Percentiles rank a stretch among this genome's conserved stretches.
phyloP scores from a whole-genome alignment of 495 filamentous ascomycete species.

The Annulohypoxylon nitens region DNA sequence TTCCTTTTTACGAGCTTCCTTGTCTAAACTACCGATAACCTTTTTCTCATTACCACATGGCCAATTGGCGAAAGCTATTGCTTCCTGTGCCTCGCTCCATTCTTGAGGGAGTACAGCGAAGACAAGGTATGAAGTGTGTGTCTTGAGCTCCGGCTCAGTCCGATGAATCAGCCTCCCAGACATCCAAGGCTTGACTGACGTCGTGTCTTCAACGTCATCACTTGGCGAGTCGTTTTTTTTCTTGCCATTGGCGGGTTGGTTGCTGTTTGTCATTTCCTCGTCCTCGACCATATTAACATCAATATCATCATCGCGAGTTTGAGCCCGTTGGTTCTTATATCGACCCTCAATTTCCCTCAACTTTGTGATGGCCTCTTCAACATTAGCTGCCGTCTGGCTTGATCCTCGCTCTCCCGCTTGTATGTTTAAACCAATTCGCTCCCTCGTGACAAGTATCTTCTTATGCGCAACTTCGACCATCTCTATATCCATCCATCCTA shows the following conservation, averaged over 20 bases:
- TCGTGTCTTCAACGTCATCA: slow-evolving; percentile 49
- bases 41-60: slow-evolving; percentile 61
- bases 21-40: slow-evolving; percentile 65
- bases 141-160: slow-evolving; percentile 89
- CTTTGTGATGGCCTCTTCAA: slow-evolving; percentile 80
- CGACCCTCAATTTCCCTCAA: slow-evolving; percentile 79
- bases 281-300: slow-evolving; percentile 50
- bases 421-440: slow-evolving; percentile 73
- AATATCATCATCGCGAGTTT: slow-evolving; percentile 43
- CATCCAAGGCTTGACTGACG: slow-evolving; percentile 54
- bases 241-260: slow-evolving; percentile 47
- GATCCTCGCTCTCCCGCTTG: slow-evolving; percentile 56
- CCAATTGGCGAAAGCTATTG: slow-evolving; percentile 72
- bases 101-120: slow-evolving; percentile 90
- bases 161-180: slow-evolving; percentile 83
- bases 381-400: slow-evolving; percentile 70
- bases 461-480: slow-evolving; percentile 88
- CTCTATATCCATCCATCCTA: slow-evolving; percentile 90
- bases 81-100: slow-evolving; percentile 88
- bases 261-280: slow-evolving; percentile 39
- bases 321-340: slow-evolving; percentile 67
- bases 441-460: slow-evolving; percentile 83
- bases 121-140: slow-evolving; percentile 93
- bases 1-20: slow-evolving; percentile 62
- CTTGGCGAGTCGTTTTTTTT: slow-evolving; percentile 23